Percentiles rank a stretch among this genome's conserved stretches.
Evolutionary conservation across 225 moss, liverwort and hornwort species (phyloP).

Genomic region (Ulota crispa): DNA sequence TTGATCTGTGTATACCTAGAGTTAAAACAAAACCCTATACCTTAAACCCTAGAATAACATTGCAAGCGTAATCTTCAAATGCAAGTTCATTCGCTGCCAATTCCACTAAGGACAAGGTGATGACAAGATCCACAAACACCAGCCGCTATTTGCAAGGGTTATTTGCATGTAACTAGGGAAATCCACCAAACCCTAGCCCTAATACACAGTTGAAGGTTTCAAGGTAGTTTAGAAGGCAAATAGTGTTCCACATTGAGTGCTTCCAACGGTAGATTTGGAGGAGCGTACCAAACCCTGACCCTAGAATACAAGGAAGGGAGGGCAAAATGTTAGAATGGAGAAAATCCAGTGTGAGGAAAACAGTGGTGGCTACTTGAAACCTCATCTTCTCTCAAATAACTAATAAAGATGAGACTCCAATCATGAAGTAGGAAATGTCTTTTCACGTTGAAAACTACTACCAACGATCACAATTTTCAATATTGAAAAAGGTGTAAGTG

Average conservation of each 20-base stretch:
- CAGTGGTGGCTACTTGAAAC: neutral
- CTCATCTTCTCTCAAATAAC: neutral
- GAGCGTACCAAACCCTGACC: slow-evolving; percentile 14
- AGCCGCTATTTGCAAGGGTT: slow-evolving; percentile 60
- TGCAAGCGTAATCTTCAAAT: slow-evolving; percentile 78
- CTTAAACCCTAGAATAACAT: neutral
- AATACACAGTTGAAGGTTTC: slow-evolving; percentile 36
- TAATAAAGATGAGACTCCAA: neutral
- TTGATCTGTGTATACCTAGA: slow-evolving; percentile 37
- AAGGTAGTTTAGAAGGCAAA: neutral
- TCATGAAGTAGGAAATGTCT: neutral
- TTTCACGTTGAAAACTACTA: neutral
- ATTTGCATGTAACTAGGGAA: slow-evolving; percentile 17
- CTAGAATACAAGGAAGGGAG: neutral
- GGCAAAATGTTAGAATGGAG: neutral
- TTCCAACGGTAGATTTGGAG: neutral
- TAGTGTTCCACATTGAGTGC: neutral
- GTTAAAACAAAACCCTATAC: no score
- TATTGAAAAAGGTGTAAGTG: neutral
- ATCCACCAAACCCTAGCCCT: neutral
- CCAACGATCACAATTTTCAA: neutral
- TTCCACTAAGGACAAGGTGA: slow-evolving; percentile 71
- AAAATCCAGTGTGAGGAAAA: neutral
- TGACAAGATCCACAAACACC: slow-evolving; percentile 79
- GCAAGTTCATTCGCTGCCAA: slow-evolving; percentile 73